Evolutionary conservation across 2,329 filamentous ascomycete genomes (phyloP).

Genomic region (Thermomyces lanuginosus): DNA sequence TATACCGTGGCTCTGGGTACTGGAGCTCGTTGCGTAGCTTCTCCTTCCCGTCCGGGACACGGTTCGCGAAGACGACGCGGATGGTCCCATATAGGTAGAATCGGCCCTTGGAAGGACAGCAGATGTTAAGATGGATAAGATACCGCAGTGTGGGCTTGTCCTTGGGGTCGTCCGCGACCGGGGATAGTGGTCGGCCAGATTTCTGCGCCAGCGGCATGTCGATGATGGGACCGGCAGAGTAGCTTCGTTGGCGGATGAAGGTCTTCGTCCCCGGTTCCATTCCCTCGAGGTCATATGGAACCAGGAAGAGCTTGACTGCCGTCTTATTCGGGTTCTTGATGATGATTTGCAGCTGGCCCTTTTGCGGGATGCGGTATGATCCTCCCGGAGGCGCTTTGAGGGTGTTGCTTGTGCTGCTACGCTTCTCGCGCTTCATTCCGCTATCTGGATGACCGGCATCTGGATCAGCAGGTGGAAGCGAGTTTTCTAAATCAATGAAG

Average conservation of each 20-base stretch:
- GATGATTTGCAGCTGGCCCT: constrained; percentile 88
- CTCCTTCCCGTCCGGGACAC: constrained; percentile 89
- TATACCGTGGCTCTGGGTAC: constrained; percentile 72
- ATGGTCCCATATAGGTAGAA: constrained; percentile 86
- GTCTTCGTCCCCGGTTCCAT: constrained; percentile 95
- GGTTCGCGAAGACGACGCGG: constrained; percentile 88
- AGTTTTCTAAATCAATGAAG: constrained; percentile 76
- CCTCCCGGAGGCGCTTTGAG: constrained; percentile 64
- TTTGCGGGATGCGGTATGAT: constrained; percentile 82
- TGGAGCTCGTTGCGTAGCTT: constrained; percentile 80
- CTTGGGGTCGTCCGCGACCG: constrained; percentile 26
- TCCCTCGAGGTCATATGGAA: constrained; percentile 79
- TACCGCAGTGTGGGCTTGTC: constrained; percentile 65
- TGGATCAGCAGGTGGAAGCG: constrained; percentile 33
- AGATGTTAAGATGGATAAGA: constrained; percentile 83
- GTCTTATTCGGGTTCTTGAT: constrained; percentile 98
- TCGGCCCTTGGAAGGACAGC: constrained; percentile 64
- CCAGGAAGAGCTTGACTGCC: constrained; percentile 84
- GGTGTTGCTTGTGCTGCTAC: constrained; percentile 42
- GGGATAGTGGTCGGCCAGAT: constrained; percentile 38
- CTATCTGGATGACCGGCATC: constrained; percentile 3
- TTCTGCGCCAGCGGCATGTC: constrained; percentile 43
- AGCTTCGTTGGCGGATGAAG: constrained; percentile 85
- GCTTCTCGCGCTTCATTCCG: constrained; percentile 33
- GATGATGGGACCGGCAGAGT: constrained; percentile 71